Evolutionary conservation across 225 moss, liverwort and hornwort species (phyloP), one percentile per base, ranked within the genome.

Genomic region (Pseudoscleropodium purum): DNA sequence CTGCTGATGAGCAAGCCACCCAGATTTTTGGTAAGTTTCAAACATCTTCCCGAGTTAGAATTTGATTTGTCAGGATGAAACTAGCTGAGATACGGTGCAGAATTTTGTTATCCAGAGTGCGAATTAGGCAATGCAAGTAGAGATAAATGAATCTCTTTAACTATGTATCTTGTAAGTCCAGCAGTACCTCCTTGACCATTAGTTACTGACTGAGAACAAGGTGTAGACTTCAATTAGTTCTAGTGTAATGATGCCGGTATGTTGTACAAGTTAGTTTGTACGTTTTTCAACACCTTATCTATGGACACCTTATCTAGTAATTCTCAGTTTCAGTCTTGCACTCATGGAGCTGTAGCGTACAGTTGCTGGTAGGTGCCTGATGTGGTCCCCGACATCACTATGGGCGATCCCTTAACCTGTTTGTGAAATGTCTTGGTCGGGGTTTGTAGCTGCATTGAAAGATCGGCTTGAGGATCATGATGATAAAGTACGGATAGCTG

Each of bases 381-480:
- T 84, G 29, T 51, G 41, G n/a, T 79, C 39, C 39, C 33, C 9
- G 68, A n/a, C 36, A 79, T 49, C 52, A 41, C 36, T 36, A 39
- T 75, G 29, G 33, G n/a, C 11, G 39, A 81, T 80, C 41, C 20
- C 19, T 37, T 79, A 70, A 65, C 62, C 34, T 75, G 54, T 83
- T 85, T 68, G 47, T 75, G 86, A 64, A 79, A 76, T 72, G 75
- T 81, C 81, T 86, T 89, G 89, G 90, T 80, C 45, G 66, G 60
- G 64, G 30, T 90, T 60, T 79, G 79, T 91, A 99, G 99, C 92
- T 93, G 95, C 94, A 73, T 85, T 99, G 88, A 87, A 92, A 89
- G 96, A 93, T 82, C 95, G 96, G 45, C 94, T 99, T 73, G 56
- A 95, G 94, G 99, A 99, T 94, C 91, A 90, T 84, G 99, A 99